Base-by-base conservation (phyloP, 1,139 yeast genomes). In the Saccharomycopsis hybrid region DNA sequence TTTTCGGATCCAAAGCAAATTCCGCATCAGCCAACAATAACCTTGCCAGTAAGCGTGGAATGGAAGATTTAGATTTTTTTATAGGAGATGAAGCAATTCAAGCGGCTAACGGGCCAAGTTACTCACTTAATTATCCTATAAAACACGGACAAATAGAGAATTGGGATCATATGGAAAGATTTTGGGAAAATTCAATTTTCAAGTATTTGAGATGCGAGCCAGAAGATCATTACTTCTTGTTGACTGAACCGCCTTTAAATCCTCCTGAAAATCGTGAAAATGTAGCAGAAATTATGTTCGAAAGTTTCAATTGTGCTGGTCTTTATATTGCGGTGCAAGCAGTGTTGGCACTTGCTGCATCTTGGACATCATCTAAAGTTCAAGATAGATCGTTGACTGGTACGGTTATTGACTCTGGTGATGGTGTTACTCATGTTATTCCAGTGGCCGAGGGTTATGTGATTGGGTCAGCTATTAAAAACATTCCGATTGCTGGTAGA, bases 391-490 rank as follows among this genome's bases (percentile, higher is more conserved):
- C 97, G 1, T 74, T 92, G 60, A 92, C 98, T 13, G 99, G 99
- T 67, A 92, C 98, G 0, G 99, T 92, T 54, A 90, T 92, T 62
- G 98, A 92, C 66, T 85, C 95, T 4, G 98, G 96, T 68, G 96
- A 88, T 63, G 96, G 96, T 72, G 96, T 92, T 2, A 92, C 99
- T 7, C 99, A 92, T 67, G 98, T 92, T 49, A 92, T 94, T 55
- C 98, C 99, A 9, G 99, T 92, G 40, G 99, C 98, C 25, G 99
- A 92, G 70, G 99, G 99, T 51, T 92, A 92, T 64, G 98, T 94
- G 41, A 92, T 92, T 65, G 98, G 97, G 5, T 82, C 95, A 11
- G 96, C 97, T 44, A 92, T 92, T 65, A 92, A 94, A 65, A 90
- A 92, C 65, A 89, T 92, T 55, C 99, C 99, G 51, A 84, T 92